phyloP scores from a whole-genome alignment of 345 rosid species.

The Limnanthes douglasii region DNA sequence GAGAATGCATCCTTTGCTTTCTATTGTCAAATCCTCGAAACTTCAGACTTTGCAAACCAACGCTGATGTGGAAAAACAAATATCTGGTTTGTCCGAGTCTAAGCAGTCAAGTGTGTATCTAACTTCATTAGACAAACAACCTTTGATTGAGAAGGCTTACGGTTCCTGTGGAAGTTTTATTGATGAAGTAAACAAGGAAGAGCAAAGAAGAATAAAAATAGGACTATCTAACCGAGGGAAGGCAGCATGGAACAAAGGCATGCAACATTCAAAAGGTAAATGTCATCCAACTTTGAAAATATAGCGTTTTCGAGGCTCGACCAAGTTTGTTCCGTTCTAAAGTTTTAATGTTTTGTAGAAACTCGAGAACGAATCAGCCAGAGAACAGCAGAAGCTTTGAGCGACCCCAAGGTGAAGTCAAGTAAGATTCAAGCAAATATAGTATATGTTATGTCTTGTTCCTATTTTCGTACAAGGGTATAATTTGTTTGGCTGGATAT shows the following conservation, averaged over 20 bases:
- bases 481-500: not conserved
- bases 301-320: not conserved
- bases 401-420: conserved; percentile 90
- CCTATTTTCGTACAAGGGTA: not conserved
- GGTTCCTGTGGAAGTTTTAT: conserved; percentile 3
- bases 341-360: conserved; percentile 23
- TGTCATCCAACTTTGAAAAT: not conserved
- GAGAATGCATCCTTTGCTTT: no score
- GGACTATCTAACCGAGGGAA: conserved; percentile 68
- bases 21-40: no score
- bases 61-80: no score
- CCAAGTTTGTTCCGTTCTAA: conserved; percentile 6
- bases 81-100: no score
- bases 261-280: conserved; percentile 53
- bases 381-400: conserved; percentile 81
- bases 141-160: no score
- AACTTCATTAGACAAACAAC: no score
- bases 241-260: conserved; percentile 83
- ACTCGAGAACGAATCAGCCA: conserved; percentile 58
- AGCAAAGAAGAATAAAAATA: conserved; percentile 41
- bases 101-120: no score
- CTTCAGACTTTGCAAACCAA: no score
- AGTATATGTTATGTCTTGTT: not conserved
- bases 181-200: conserved; percentile 16
- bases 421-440: conserved; percentile 34